A percentile compares a stretch with the other conserved stretches of the same genome.
These are phyloP conservation scores for Suillus americanus DNA, from an alignment of 768 basidiomycete genomes.

Conservation along the genomic window DNA sequence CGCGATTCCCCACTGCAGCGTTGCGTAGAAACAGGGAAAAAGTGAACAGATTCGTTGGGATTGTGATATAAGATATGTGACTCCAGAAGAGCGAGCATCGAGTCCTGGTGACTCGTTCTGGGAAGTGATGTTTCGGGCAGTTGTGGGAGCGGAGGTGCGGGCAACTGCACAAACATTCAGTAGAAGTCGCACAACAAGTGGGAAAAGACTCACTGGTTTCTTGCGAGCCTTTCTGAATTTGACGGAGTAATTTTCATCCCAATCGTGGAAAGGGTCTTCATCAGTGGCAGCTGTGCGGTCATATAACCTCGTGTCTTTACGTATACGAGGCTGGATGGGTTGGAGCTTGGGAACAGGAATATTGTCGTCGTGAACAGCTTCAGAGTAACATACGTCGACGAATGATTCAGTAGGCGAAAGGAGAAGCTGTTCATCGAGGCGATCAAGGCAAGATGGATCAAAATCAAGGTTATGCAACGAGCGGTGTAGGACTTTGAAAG, in stretches of 20 bases:
- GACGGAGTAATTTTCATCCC: conserved; percentile 36
- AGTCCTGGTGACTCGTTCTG: conserved; percentile 29
- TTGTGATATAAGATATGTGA: conserved; percentile 27
- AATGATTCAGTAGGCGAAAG: conserved; percentile 40
- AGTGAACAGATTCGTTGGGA: conserved; percentile 32
- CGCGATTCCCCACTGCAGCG: conserved; percentile 28
- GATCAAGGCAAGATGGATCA: conserved; percentile 40
- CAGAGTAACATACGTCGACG: conserved; percentile 42
- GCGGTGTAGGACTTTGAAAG: conserved; percentile 33
- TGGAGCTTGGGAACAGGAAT: conserved; percentile 27
- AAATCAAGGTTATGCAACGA: conserved; percentile 38
- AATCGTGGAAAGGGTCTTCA: conserved; percentile 35
- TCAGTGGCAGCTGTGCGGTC: conserved; percentile 35
- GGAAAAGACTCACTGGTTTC: conserved; percentile 23
- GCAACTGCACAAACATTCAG: conserved; percentile 15
- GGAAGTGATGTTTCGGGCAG: conserved; percentile 14
- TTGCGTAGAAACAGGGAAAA: conserved; percentile 34
- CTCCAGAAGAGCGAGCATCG: conserved; percentile 31
- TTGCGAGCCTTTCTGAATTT: conserved; percentile 8
- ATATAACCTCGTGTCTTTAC: conserved; percentile 25
- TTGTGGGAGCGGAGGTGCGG: conserved; percentile 29
- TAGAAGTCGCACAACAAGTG: conserved; percentile 4
- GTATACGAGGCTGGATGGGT: conserved; percentile 33
- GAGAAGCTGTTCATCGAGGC: conserved; percentile 43
- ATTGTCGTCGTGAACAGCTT: conserved; percentile 35